phyloP scores from a whole-genome alignment of 2,329 filamentous ascomycete species.

The Aspergillus carbonarius region DNA sequence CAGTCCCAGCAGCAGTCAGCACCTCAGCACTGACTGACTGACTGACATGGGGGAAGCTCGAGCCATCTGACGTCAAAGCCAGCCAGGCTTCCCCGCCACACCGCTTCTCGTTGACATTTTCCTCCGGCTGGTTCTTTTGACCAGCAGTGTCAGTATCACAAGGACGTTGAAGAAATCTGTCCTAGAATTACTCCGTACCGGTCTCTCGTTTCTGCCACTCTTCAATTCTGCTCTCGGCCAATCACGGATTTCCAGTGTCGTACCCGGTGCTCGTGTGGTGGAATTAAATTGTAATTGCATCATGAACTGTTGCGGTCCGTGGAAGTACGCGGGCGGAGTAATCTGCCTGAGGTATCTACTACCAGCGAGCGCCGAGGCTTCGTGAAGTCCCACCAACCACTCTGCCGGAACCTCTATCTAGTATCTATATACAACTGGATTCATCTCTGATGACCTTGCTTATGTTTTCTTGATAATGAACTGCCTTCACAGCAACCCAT shows the following conservation, averaged over 20 bases:
- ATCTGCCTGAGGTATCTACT: neutral
- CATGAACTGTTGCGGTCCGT: neutral
- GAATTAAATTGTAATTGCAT: neutral
- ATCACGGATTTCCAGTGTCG: neutral
- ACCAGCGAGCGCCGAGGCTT: neutral
- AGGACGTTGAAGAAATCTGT: neutral
- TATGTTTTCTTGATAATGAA: neutral
- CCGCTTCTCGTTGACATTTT: constrained; percentile 16
- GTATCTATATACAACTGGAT: neutral
- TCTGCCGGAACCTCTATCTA: neutral
- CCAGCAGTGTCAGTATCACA: neutral
- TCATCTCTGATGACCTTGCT: neutral
- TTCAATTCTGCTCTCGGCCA: neutral
- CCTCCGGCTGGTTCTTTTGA: neutral
- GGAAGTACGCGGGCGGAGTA: neutral
- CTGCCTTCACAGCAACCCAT: neutral
- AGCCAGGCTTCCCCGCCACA: constrained; percentile 11
- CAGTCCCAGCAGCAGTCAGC: neutral
- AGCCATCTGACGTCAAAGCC: constrained; percentile 22
- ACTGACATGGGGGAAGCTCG: constrained; percentile 8
- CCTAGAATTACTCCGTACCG: neutral
- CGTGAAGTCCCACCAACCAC: neutral
- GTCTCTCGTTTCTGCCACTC: neutral
- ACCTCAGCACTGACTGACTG: neutral
- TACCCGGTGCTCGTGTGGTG: neutral